A percentile compares a stretch with the other conserved stretches of the same genome.
Conservation (phyloP, 148 eudicot species). For the Cornus kousa region DNA sequence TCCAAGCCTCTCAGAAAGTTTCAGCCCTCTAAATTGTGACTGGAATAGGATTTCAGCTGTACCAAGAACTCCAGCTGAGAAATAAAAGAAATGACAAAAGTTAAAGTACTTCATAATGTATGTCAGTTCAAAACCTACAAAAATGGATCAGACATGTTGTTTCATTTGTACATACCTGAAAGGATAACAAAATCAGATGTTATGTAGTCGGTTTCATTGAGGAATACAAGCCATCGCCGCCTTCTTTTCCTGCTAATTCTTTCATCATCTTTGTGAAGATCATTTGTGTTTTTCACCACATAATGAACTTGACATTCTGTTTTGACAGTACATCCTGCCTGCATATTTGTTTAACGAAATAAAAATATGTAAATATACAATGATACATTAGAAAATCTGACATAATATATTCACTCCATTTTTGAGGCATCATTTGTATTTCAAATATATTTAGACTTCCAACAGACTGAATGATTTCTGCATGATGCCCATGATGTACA, state of each 20-base stretch:
- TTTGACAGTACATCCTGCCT: slow-evolving; percentile 39
- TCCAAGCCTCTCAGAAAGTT: slow-evolving; percentile 32
- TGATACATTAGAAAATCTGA: background rate
- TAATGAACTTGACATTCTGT: slow-evolving; percentile 36
- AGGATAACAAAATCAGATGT: slow-evolving; percentile 34
- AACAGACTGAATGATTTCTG: too few species aligned
- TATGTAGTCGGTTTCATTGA: slow-evolving; percentile 32
- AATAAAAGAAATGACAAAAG: background rate
- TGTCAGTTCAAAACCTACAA: background rate
- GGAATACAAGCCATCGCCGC: slow-evolving; percentile 31
- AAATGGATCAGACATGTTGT: background rate
- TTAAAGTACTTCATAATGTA: background rate
- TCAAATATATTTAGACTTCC: too few species aligned
- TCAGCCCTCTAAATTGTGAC: slow-evolving; percentile 30
- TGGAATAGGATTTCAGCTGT: slow-evolving; percentile 29
- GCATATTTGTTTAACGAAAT: background rate
- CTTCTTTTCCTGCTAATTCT: background rate
- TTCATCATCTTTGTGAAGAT: slow-evolving; percentile 3
- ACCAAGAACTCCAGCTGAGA: slow-evolving; percentile 39
- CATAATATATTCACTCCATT: background rate
- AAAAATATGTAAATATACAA: background rate
- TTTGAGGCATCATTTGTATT: too few species aligned
- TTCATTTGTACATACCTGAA: slow-evolving; percentile 20
- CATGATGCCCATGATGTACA: too few species aligned
- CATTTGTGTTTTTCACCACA: slow-evolving; percentile 25